Evolutionary conservation across 2,329 filamentous ascomycete genomes (phyloP).

Genomic region (Fusarium dimerum): DNA sequence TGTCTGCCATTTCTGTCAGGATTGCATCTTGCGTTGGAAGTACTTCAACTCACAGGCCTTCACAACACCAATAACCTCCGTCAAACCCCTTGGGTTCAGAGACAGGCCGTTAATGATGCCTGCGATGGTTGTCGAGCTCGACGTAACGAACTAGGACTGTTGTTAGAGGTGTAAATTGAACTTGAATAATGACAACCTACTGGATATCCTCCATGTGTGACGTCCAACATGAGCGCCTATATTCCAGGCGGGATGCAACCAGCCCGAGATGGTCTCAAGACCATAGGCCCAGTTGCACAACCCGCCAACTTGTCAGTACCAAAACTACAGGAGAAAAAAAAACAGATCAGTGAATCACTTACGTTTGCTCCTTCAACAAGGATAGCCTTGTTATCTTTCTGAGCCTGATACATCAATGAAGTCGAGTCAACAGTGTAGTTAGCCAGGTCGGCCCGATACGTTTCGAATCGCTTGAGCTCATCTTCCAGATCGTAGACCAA

Average conservation of each 20-base stretch:
- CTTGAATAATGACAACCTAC: conserved; percentile 21
- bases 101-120: conserved; percentile 65
- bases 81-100: conserved; percentile 61
- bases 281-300: too few relatives aligned
- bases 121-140: conserved; percentile 52
- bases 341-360: conserved; percentile 36
- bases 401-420: conserved; percentile 27
- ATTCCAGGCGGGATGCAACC: not conserved
- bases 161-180: conserved; percentile 5
- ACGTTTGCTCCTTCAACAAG: conserved; percentile 65
- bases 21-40: not conserved
- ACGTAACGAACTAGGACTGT: conserved; percentile 47
- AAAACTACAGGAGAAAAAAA: conserved; percentile 34
- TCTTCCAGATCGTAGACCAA: conserved; percentile 65
- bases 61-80: conserved; percentile 63
- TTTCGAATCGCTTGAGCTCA: conserved; percentile 63
- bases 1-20: conserved; percentile 45
- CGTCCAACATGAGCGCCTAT: conserved; percentile 9
- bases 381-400: conserved; percentile 59
- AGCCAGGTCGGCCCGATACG: conserved; percentile 54
- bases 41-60: conserved; percentile 55
- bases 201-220: conserved; percentile 14
- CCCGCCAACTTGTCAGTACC: not conserved
- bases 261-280: conserved; percentile 2
- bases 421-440: conserved; percentile 61